These are phyloP conservation scores for Symbiodinium pilosum DNA, from an alignment of 73 alveolate species.

Conservation along the genomic window DNA sequence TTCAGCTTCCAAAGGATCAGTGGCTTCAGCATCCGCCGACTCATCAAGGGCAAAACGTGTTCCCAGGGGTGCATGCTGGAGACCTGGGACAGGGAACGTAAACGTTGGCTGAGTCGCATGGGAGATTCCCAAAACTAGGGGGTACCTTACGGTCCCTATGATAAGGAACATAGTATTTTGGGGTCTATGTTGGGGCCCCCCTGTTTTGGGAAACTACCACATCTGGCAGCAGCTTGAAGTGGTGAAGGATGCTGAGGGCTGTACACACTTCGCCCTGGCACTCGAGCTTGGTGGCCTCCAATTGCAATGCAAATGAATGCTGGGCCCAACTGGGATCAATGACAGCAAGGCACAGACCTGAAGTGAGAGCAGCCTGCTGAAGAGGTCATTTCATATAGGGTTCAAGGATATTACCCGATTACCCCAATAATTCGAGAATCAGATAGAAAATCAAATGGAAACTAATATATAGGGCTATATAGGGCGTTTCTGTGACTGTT, in stretches of 20 bases:
- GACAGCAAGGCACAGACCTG: constrained; percentile 10
- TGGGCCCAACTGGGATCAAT: background rate
- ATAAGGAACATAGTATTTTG: background rate
- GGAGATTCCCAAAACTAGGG: too few relatives aligned
- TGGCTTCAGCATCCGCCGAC: too few relatives aligned
- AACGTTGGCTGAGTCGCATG: too few relatives aligned
- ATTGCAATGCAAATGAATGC: background rate
- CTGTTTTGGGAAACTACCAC: too few relatives aligned
- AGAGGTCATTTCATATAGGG: too few relatives aligned
- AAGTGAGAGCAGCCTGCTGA: constrained; percentile 61
- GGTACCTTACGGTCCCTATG: too few relatives aligned
- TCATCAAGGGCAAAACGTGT: constrained; percentile 13
- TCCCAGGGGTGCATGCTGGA: constrained; percentile 81
- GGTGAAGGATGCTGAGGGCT: background rate
- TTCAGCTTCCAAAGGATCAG: background rate
- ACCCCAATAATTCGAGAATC: too few relatives aligned
- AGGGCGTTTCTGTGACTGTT: too few relatives aligned
- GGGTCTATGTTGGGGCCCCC: too few relatives aligned
- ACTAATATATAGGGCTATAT: too few relatives aligned
- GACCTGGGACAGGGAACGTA: background rate
- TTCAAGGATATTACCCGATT: background rate
- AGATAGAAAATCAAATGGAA: too few relatives aligned
- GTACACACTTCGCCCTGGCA: constrained; percentile 74
- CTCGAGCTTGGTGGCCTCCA: constrained; percentile 53
- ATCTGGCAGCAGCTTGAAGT: too few relatives aligned